phyloP scores from a whole-genome alignment of 768 basidiomycete genomes.

The Russula olivacea region DNA sequence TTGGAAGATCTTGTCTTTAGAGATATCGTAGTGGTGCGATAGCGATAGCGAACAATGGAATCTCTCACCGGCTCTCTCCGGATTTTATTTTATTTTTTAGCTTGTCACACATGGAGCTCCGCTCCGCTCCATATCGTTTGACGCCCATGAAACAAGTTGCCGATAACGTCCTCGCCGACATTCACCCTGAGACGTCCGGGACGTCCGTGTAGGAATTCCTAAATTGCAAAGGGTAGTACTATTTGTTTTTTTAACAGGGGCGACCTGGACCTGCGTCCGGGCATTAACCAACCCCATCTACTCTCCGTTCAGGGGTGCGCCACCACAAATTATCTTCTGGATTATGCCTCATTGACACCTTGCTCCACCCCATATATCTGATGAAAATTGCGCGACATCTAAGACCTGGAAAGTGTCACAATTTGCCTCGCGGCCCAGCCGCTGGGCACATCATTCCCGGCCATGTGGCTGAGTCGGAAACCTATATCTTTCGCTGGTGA shows the following conservation, averaged over 20 bases:
- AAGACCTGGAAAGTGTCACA: not conserved
- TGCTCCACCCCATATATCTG: not conserved
- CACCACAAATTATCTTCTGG: not conserved
- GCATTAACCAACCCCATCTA: not conserved
- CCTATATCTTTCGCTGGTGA: not conserved
- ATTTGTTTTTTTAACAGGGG: not conserved
- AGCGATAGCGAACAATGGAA: not conserved
- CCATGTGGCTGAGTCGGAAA: not conserved
- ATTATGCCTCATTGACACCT: not conserved
- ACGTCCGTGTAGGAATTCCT: constrained; percentile 1
- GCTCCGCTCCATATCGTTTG: not conserved
- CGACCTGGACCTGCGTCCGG: not conserved
- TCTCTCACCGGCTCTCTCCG: not conserved
- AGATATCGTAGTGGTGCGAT: not conserved
- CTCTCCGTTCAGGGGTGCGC: not conserved
- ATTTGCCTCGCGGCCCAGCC: not conserved
- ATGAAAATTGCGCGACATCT: not conserved
- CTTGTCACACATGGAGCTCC: not conserved
- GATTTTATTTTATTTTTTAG: too few species aligned
- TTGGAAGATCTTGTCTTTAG: not conserved
- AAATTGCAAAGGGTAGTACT: not conserved
- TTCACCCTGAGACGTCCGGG: not conserved
- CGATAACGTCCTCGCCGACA: not conserved
- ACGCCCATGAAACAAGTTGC: not conserved
- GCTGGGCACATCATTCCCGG: not conserved